Base-by-base conservation (phyloP, 305 asterid species). In the Fraxinus sp. region DNA sequence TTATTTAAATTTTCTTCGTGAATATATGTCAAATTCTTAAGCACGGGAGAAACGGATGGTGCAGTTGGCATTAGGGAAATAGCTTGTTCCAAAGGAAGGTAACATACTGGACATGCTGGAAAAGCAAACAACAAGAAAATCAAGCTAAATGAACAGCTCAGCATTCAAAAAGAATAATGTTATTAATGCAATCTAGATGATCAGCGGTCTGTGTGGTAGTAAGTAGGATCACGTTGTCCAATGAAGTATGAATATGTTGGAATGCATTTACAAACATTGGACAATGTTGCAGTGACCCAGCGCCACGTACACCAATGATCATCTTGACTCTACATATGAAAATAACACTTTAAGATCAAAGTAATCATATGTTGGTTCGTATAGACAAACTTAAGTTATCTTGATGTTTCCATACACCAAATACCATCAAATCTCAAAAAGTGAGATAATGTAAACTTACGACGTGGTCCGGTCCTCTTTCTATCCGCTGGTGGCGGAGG, bases 401-500 rank as follows among this genome's bases (percentile, higher is more conserved):
- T 26, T 11, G 74, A 68, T 68, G 74, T 28, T 68, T 28, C 74
- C 9, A 26, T 11, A 13, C 32, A 5, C 33, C 33, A 62, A 62
- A 37, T 22, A 28, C n/a, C 28, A 76, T n/a, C 72, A 70, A 73
- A 39, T 57, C 44, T 73, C 18, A 14, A 36, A 59, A 76, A 78
- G 78, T 28, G 59, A 24, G 76, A 70, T 72, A 77, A 55, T 44
- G 70, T 44, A 79, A 89, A 90, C 98, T 89, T 88, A 91, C 97
- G 93, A 13, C 97, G 97, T 46, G 97, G 97, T 81, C 97, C 98
- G 0, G 89, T 94, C 86, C 96, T 91, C 88, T 94, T 94, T 49
- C 90, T 91, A 78, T 94, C 97, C 64, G 94, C 90, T 59, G 98
- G 97, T 1, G 98, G 98, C 0, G 98, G 98, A 80, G 98, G 97